A percentile compares a stretch with the other conserved stretches of the same genome.
Evolutionary conservation across 305 asterid species (phyloP).

Genomic region (Striga hermonthica): DNA sequence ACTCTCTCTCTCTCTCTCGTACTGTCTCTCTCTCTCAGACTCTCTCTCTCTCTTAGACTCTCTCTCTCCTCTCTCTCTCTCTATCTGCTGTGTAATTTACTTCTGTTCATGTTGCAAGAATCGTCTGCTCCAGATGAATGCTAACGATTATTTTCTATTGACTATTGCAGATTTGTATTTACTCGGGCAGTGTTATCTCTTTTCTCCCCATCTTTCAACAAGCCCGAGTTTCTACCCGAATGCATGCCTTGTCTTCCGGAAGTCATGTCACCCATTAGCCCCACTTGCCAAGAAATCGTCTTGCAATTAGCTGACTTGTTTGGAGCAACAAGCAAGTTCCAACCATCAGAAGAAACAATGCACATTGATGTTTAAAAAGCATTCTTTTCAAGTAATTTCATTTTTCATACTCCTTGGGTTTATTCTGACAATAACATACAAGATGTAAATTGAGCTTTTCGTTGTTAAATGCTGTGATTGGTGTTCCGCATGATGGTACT

Average conservation of each 20-base stretch:
- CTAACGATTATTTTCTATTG: conserved; percentile 24
- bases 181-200: conserved; percentile 64
- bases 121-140: not conserved
- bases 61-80: not conserved
- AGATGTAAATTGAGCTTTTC: conserved; percentile 10
- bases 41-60: not conserved
- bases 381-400: not conserved
- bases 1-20: not conserved
- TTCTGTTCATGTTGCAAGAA: not conserved
- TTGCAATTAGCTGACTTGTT: conserved; percentile 58
- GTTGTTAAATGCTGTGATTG: not conserved
- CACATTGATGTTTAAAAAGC: conserved; percentile 34
- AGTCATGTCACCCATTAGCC: conserved; percentile 50
- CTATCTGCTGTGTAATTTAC: not conserved
- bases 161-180: conserved; percentile 69
- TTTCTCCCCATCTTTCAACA: conserved; percentile 49
- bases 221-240: conserved; percentile 65
- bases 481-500: no score
- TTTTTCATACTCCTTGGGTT: not conserved
- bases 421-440: conserved; percentile 14
- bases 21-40: no score
- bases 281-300: conserved; percentile 53
- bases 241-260: conserved; percentile 82
- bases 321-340: conserved; percentile 57
- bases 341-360: conserved; percentile 38